Evolutionary conservation across 208 protist genomes (phyloP).

Genomic region (Endotrypanum monterogeii): DNA sequence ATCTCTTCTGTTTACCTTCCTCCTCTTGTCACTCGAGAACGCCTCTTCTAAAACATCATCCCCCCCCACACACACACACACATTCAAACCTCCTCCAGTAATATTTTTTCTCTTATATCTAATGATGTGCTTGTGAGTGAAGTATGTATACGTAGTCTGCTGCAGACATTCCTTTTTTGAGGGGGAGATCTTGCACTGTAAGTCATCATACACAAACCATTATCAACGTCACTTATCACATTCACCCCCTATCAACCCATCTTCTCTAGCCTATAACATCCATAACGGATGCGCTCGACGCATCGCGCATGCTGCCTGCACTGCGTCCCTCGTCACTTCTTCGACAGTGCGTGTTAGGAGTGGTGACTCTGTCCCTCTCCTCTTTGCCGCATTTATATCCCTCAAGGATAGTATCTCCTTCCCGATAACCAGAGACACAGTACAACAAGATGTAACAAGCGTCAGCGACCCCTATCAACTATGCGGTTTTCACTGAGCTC

Average conservation of each 20-base stretch:
- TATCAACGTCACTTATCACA: constrained; percentile 27
- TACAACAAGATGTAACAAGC: no score
- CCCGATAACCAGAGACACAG: no score
- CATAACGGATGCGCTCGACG: background rate
- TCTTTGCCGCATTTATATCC: background rate
- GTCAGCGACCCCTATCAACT: no score
- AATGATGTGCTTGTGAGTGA: background rate
- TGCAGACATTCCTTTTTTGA: background rate
- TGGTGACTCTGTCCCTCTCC: background rate
- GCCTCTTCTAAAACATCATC: background rate
- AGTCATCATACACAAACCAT: constrained; percentile 7
- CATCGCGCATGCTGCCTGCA: background rate
- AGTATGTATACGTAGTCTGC: background rate
- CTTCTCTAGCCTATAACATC: background rate
- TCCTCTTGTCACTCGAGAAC: background rate
- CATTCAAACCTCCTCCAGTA: no score
- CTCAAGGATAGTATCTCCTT: no score
- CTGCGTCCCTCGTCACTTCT: background rate
- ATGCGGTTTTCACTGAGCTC: no score
- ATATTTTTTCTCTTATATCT: no score
- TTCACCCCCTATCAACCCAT: constrained; percentile 20
- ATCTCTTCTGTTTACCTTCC: background rate
- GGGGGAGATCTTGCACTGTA: no score
- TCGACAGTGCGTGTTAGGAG: background rate
- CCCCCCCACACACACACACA: background rate